Conservation (phyloP, 2,329 filamentous ascomycete species). For the Curvularia lunata region DNA sequence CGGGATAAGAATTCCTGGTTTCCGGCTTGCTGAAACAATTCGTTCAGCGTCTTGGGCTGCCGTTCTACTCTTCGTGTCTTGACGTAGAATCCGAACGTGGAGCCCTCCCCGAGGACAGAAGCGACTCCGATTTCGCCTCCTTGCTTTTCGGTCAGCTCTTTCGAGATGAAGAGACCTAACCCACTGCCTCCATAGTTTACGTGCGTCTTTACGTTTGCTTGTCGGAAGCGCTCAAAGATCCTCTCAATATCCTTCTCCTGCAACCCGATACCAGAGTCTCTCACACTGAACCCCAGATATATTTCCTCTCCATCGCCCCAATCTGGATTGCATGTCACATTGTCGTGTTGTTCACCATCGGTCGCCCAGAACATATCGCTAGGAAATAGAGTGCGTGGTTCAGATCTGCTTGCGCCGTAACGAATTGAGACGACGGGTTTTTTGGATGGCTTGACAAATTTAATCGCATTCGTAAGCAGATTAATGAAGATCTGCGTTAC, state of each 20-base stretch:
- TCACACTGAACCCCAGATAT: slow-evolving; percentile 48
- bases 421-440: slow-evolving; percentile 48
- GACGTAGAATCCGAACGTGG: slow-evolving; percentile 56
- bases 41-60: slow-evolving; percentile 13
- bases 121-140: slow-evolving; percentile 56
- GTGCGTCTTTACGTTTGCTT: slow-evolving; percentile 47
- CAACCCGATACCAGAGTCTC: slow-evolving; percentile 53
- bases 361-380: slow-evolving; percentile 42
- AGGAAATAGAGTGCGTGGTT: slow-evolving; percentile 37
- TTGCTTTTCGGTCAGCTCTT: slow-evolving; percentile 54
- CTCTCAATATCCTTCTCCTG: slow-evolving; percentile 48
- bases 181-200: slow-evolving; percentile 55
- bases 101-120: slow-evolving; percentile 46
- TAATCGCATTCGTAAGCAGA: slow-evolving; percentile 65
- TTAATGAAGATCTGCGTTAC: slow-evolving; percentile 78
- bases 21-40: slow-evolving; percentile 13
- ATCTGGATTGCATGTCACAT: slow-evolving; percentile 38
- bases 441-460: slow-evolving; percentile 49
- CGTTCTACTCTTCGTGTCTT: slow-evolving; percentile 38
- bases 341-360: slow-evolving; percentile 26
- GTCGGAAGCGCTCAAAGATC: slow-evolving; percentile 47
- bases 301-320: slow-evolving; percentile 50
- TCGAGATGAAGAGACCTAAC: slow-evolving; percentile 55
- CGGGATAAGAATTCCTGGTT: slow-evolving; percentile 3
- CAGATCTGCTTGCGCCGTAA: slow-evolving; percentile 41